A percentile compares a stretch with the other conserved stretches of the same genome.
Evolutionary conservation across 208 protist genomes (phyloP).

Genomic region (Wallacemonas sp.): DNA sequence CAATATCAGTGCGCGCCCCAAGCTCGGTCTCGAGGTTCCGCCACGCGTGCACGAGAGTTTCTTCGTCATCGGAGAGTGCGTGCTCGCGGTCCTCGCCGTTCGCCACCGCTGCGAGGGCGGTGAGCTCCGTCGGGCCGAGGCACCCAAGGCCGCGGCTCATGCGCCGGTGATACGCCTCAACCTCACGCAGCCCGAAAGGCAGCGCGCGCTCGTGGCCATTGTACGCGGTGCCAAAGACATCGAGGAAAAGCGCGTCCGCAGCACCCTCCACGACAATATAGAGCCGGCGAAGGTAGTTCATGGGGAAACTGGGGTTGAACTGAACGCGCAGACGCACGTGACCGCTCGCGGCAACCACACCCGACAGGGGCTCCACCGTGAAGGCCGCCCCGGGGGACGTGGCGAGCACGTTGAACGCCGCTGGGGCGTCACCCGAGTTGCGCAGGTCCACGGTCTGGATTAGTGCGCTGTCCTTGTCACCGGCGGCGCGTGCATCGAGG

Average conservation of each 20-base stretch:
- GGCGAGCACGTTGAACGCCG: conserved; percentile 41
- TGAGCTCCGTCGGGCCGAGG: conserved; percentile 60
- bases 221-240: conserved; percentile 88
- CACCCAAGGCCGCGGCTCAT: conserved; percentile 51
- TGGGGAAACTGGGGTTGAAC: conserved; percentile 72
- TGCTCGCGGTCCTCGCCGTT: background rate
- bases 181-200: conserved; percentile 48
- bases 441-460: conserved; percentile 13
- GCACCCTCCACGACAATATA: conserved; percentile 59
- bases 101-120: conserved; percentile 31
- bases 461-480: background rate
- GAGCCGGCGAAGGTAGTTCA: conserved; percentile 87
- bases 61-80: conserved; percentile 18
- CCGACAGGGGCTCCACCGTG: conserved; percentile 36
- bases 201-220: conserved; percentile 47
- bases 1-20: background rate
- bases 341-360: conserved; percentile 48
- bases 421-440: conserved; percentile 17
- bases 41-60: conserved; percentile 18
- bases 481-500: conserved; percentile 42
- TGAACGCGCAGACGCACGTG: conserved; percentile 47
- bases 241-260: conserved; percentile 51
- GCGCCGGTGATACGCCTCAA: conserved; percentile 60
- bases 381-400: conserved; percentile 68
- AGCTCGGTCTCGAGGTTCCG: conserved; percentile 21